Evolutionary conservation across 75 land plant species (phyloP), one percentile per base, ranked within the genome.

Genomic region (Pinus albicaulis): DNA sequence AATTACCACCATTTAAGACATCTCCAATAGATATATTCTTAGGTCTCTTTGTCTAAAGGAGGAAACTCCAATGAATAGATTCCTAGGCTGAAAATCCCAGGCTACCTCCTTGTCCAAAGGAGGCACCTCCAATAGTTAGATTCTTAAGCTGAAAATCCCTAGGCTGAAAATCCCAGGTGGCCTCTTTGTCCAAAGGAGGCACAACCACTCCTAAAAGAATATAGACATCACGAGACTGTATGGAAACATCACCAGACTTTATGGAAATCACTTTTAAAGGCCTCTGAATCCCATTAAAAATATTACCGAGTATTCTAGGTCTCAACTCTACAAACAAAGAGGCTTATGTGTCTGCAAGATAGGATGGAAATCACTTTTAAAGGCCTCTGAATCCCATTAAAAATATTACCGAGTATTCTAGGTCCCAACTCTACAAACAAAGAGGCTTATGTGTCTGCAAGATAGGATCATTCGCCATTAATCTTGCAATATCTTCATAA

Each of bases 321-420:
- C 99, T 98, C 73, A 98, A 79, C 84, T 98, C 99, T 74, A 95
- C 99, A 6, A 98, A 98, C 13, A 98, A 82, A n/a, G n/a, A 59
- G 99, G 99, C 99, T 98, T 98, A 48, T 86, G 91, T 23, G 99
- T 98, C 14, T 98, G 87, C 34, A 98, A 81, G 72, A 98, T 96
- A 69, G 99, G 99, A 57, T 95, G n/a, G n/a, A n/a, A n/a, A n/a
- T n/a, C n/a, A n/a, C n/a, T n/a, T n/a, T 98, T 77, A 98, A 77
- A 59, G 99, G 99, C 78, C 99, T 86, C 99, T 98, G 83, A 83
- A 98, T 98, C n/a, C 99, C 99, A 87, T 98, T 98, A 85, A 98
- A 98, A 20, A 98, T 98, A 71, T 95, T 98, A 61, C 98, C 98
- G 74, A 98, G 68, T 60, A 98, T 98, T 75, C 98, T 98, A 83